Evolutionary conservation across 495 filamentous ascomycete species (phyloP), one percentile per base, ranked within the genome.

Genomic region (Tuber indicum): DNA sequence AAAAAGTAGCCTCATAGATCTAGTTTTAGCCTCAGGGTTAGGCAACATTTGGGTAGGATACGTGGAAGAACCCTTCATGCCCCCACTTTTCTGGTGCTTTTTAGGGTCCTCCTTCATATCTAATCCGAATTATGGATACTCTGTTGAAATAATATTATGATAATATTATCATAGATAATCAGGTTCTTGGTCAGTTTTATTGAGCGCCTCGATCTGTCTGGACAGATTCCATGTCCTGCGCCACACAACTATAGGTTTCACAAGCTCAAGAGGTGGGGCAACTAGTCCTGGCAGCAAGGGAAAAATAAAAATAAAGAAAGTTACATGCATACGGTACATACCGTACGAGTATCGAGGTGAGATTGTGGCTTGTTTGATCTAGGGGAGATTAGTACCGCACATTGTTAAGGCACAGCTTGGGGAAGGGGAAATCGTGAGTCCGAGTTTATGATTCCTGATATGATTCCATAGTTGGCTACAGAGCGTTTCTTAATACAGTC

Each of bases 301-400:
- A 58, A 79, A 71, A 74, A 41, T 32, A 32, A 32, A 32, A 32
- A 32, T 32, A 32, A 32, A 32, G 47, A 43, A n/a, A 23, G 8
- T 69, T 74, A 43, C 46, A 39, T 52, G 70, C 47, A 73, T 58
- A 46, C 39, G 39, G 39, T 41, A 5, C 49, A 72, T 45, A 1
- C 32, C 32, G 1, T 32, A 32, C 32, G 32, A 32, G 32, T 32
- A 78, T 47, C 72, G 43, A 75, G 74, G 41, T 43, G 49, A 74
- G 45, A 74, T 75, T 71, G 78, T 78, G 77, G 77, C 74, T 74
- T 71, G 45, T 52, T 74, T 66, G 26, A 69, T 76, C 72, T 45
- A 75, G 52, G 49, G 58, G 58, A 44, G 43, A 78, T 2, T 1
- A 19, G 77, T 41, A 32, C 73, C 43, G 73, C 3, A 62, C n/a